These are phyloP conservation scores for Pseudogymnoascus sp. DNA, from an alignment of 2,329 filamentous ascomycete species.

Conservation along the genomic window DNA sequence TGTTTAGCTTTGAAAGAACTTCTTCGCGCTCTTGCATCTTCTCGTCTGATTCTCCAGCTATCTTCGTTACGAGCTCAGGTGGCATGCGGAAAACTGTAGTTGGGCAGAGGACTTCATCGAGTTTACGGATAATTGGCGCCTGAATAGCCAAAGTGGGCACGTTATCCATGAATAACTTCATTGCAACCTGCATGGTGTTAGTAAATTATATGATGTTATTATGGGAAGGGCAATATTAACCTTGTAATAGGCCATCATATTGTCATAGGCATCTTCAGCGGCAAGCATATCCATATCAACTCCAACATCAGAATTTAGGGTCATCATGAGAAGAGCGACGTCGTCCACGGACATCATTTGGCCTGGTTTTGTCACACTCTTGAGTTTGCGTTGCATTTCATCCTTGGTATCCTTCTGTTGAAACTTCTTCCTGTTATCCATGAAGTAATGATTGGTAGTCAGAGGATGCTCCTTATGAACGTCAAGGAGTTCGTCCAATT, in stretches of 20 bases:
- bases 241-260: constrained; percentile 21
- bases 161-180: constrained; percentile 21
- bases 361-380: background rate
- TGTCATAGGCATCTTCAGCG: constrained; percentile 17
- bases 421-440: constrained; percentile 12
- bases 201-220: background rate
- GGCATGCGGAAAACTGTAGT: constrained; percentile 18
- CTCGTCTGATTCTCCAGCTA: constrained; percentile 19
- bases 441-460: constrained; percentile 15
- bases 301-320: background rate
- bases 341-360: constrained; percentile 7
- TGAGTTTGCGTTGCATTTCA: constrained; percentile 5
- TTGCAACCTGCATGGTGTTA: constrained; percentile 16
- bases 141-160: constrained; percentile 19
- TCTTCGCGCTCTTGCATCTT: constrained; percentile 15
- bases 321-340: constrained; percentile 8
- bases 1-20: constrained; percentile 14
- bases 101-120: constrained; percentile 19
- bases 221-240: constrained; percentile 11
- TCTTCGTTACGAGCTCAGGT: constrained; percentile 12
- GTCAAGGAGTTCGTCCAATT: constrained; percentile 17
- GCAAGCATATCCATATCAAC: constrained; percentile 17
- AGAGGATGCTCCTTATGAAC: constrained; percentile 19
- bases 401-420: constrained; percentile 10
- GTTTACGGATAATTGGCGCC: constrained; percentile 17